Evolutionary conservation across 768 basidiomycete genomes (phyloP).

Genomic region (Leccinum incarnatum): DNA sequence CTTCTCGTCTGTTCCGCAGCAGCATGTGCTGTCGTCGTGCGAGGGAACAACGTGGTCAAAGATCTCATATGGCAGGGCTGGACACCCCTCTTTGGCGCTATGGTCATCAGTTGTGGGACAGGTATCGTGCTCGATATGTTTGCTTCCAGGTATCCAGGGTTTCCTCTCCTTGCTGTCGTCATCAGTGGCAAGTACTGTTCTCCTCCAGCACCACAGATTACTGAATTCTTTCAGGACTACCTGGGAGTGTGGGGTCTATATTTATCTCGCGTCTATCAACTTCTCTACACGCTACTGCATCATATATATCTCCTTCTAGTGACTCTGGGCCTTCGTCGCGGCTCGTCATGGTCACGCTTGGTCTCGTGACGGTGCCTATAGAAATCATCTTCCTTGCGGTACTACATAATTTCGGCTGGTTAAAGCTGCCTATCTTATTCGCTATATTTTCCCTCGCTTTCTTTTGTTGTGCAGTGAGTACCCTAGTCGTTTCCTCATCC

Average conservation of each 20-base stretch:
- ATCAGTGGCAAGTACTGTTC: constrained; percentile 63
- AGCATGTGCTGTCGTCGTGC: constrained; percentile 52
- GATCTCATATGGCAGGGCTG: constrained; percentile 82
- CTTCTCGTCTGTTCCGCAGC: constrained; percentile 48
- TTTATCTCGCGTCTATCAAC: constrained; percentile 91
- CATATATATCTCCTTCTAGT: constrained; percentile 4
- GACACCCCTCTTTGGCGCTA: constrained; percentile 86
- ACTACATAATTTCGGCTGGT: constrained; percentile 72
- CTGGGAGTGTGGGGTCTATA: constrained; percentile 88
- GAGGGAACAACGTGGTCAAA: constrained; percentile 65
- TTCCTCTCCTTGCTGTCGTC: constrained; percentile 81
- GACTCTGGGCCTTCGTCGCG: constrained; percentile 37
- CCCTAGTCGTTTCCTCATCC: constrained; percentile 1
- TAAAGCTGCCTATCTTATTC: constrained; percentile 67
- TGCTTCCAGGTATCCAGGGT: constrained; percentile 83
- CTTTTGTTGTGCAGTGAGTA: constrained; percentile 75
- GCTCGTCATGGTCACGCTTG: constrained; percentile 66
- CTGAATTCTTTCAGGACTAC: constrained; percentile 52
- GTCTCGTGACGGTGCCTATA: constrained; percentile 76
- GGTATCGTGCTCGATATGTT: constrained; percentile 92
- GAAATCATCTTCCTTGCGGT: constrained; percentile 70
- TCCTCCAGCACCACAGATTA: background rate
- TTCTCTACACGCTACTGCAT: constrained; percentile 57
- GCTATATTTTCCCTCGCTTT: constrained; percentile 62
- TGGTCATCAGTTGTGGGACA: constrained; percentile 82